Conservation (phyloP, 1,139 yeast species). For the Arxiozyma bovina region DNA sequence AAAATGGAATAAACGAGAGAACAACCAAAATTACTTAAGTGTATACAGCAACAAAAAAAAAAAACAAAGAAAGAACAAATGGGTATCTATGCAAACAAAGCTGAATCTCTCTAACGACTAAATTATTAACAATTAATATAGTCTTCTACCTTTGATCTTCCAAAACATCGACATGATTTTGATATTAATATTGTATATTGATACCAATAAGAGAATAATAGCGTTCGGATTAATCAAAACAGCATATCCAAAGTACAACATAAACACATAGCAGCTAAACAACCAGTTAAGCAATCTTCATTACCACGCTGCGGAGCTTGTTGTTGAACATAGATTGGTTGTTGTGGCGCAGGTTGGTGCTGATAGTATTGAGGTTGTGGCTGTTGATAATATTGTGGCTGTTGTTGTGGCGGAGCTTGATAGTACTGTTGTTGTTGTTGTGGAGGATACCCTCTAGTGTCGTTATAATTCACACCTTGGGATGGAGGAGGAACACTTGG, state of each 20-base stretch:
- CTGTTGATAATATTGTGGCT: constrained; percentile 16
- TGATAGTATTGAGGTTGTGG: constrained; percentile 26
- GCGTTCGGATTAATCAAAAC: constrained; percentile 32
- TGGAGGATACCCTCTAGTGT: constrained; percentile 5
- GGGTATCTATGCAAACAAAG: neutral
- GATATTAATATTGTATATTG: too few species aligned
- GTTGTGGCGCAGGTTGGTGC: constrained; percentile 37
- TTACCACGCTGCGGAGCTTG: constrained; percentile 34
- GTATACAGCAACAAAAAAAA: too few species aligned
- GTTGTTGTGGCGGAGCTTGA: constrained; percentile 12
- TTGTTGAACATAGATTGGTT: constrained; percentile 58
- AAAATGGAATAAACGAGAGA: neutral
- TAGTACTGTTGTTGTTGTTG: constrained; percentile 15
- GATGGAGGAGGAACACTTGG: constrained; percentile 19
- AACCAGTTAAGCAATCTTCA: constrained; percentile 50
- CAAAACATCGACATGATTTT: too few species aligned
- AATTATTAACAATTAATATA: too few species aligned
- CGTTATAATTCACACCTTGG: constrained; percentile 6
- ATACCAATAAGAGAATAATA: neutral
- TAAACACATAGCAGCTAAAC: constrained; percentile 61
- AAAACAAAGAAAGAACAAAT: neutral
- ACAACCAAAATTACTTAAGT: neutral
- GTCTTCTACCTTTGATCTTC: too few species aligned
- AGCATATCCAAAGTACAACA: constrained; percentile 64
- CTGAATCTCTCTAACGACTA: neutral